phyloP scores from a whole-genome alignment of 495 filamentous ascomycete species.

The Lophiostoma macrostomum region DNA sequence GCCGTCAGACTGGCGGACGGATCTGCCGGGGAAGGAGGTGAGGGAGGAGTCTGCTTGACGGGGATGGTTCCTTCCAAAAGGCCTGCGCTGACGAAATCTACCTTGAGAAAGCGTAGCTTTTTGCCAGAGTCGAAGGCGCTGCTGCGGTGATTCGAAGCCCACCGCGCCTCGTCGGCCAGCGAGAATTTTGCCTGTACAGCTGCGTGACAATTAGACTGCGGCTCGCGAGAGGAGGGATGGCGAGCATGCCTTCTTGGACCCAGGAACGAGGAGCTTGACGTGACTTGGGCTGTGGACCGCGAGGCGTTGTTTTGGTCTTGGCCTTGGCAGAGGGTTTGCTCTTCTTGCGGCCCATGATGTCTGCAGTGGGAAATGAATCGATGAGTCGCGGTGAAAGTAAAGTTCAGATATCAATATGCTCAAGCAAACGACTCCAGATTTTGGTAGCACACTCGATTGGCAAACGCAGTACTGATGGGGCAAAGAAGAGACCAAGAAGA shows the following conservation, averaged over 20 bases:
- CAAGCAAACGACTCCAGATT: too few relatives aligned
- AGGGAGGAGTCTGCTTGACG: slow-evolving; percentile 10
- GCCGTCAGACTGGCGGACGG: neutral
- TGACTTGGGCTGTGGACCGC: too few relatives aligned
- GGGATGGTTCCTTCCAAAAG: slow-evolving; percentile 35
- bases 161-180: slow-evolving; percentile 72
- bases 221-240: neutral
- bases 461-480: too few relatives aligned
- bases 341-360: neutral
- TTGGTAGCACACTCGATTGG: too few relatives aligned
- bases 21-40: neutral
- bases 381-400: too few relatives aligned
- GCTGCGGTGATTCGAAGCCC: slow-evolving; percentile 61
- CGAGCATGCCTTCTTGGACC: neutral
- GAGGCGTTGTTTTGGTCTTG: neutral
- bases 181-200: slow-evolving; percentile 45
- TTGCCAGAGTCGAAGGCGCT: slow-evolving; percentile 35
- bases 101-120: slow-evolving; percentile 51
- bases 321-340: neutral
- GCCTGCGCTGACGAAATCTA: slow-evolving; percentile 74
- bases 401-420: too few relatives aligned
- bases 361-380: neutral
- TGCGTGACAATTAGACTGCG: neutral
- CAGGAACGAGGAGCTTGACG: neutral
- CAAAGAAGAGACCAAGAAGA: too few relatives aligned